A percentile compares a stretch with the other conserved stretches of the same genome.
These are phyloP conservation scores for Eudorina sp. DNA, from an alignment of 139 green algal genomes.

Conservation along the genomic window DNA sequence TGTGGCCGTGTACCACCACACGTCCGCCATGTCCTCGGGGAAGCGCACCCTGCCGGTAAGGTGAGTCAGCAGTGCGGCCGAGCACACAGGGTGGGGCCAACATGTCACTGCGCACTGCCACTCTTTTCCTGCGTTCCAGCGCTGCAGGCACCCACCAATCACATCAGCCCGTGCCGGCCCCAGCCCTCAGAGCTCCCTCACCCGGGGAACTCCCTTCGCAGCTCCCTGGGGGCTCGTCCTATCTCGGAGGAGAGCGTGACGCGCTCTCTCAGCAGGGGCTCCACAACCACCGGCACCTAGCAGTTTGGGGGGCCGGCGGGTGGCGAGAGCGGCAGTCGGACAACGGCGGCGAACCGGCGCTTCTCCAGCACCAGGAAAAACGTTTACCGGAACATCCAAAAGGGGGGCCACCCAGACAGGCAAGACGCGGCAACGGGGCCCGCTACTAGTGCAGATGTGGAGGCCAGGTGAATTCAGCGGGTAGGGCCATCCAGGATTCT, in stretches of 20 bases:
- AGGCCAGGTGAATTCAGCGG: too few relatives aligned
- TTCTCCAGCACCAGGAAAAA: too few relatives aligned
- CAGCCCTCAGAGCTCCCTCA: neutral
- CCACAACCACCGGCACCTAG: conserved; percentile 7
- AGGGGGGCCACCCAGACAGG: neutral
- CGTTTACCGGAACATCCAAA: too few relatives aligned
- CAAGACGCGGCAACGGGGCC: neutral
- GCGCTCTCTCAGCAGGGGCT: conserved; percentile 34
- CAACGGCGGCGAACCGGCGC: too few relatives aligned
- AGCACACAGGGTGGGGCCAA: too few relatives aligned
- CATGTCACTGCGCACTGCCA: neutral
- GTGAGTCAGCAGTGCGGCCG: neutral
- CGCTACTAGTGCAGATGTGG: too few relatives aligned
- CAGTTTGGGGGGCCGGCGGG: neutral
- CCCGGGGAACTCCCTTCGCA: conserved; percentile 3
- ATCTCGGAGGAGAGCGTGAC: conserved; percentile 36
- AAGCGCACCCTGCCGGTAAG: conserved; percentile 1
- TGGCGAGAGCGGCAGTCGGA: neutral
- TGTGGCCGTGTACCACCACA: conserved; percentile 41
- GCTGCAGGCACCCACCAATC: neutral
- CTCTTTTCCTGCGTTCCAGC: neutral
- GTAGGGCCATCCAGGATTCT: too few relatives aligned
- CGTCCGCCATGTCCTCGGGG: conserved; percentile 16
- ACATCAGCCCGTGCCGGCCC: neutral
- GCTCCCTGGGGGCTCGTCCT: neutral